phyloP scores from a whole-genome alignment of 441 rosid species.

The Corymbia calophylla region DNA sequence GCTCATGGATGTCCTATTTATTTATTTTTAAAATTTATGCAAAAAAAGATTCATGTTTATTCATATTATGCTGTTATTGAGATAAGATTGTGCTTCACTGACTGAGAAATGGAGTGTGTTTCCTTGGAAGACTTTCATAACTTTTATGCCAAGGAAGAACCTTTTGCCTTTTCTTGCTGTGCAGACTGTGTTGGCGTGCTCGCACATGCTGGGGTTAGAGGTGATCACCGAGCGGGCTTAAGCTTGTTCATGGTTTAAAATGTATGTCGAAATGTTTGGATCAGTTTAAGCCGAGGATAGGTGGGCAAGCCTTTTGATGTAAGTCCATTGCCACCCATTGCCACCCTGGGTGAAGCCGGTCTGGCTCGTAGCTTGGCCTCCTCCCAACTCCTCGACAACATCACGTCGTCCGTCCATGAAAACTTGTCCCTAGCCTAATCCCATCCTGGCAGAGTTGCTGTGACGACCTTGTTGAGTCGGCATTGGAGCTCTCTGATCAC shows the following conservation, averaged over 20 bases:
- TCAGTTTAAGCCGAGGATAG: neutral
- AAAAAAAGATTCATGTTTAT: neutral
- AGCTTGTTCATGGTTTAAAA: neutral
- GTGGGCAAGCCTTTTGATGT: neutral
- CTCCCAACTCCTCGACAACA: neutral
- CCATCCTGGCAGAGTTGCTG: fast-evolving
- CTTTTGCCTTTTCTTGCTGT: neutral
- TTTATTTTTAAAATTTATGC: neutral
- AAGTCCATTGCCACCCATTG: neutral
- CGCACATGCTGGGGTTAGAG: neutral
- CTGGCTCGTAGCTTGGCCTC: neutral
- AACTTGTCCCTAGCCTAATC: neutral
- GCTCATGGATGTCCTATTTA: neutral
- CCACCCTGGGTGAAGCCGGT: neutral
- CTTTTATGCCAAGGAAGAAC: neutral
- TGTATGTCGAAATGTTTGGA: neutral
- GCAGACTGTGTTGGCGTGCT: neutral
- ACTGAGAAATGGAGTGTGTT: neutral
- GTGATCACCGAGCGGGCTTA: neutral
- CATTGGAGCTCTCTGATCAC: neutral
- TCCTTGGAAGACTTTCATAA: neutral
- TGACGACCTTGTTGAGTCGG: neutral
- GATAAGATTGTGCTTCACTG: neutral
- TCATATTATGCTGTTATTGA: neutral
- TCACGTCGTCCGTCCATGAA: neutral